Conservation (phyloP, 495 filamentous ascomycete species). For the Trypethelium eluteriae region DNA sequence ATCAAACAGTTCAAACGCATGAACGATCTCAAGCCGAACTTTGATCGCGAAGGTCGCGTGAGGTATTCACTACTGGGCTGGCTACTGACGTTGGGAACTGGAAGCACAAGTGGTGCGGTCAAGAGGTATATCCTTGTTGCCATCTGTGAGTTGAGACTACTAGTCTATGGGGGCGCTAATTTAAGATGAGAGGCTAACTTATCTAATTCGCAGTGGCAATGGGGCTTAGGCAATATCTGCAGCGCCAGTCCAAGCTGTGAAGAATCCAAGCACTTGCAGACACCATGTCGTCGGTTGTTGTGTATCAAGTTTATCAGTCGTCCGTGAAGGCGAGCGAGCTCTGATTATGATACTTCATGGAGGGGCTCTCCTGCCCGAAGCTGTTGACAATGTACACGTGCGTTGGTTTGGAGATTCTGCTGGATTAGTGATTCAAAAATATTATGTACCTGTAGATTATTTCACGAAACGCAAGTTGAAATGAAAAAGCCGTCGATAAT, state of each 20-base stretch:
- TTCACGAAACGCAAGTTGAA: no score
- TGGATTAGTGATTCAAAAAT: neutral
- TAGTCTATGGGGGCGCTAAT: neutral
- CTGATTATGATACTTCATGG: no score
- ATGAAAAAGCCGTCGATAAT: no score
- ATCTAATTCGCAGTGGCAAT: neutral
- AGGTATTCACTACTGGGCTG: conserved; percentile 21
- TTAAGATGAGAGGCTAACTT: neutral
- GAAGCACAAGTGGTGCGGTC: conserved; percentile 10
- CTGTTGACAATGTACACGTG: neutral
- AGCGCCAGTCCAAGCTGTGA: conserved; percentile 12
- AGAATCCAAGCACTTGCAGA: neutral
- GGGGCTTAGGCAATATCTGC: conserved; percentile 12
- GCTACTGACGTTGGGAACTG: conserved; percentile 15
- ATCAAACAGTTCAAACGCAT: conserved; percentile 50
- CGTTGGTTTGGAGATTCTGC: no score
- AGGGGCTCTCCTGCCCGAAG: neutral
- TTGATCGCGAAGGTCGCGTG: conserved; percentile 69
- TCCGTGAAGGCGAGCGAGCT: no score
- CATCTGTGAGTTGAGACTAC: neutral
- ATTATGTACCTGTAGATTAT: no score
- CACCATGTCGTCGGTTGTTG: neutral
- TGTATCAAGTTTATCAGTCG: no score
- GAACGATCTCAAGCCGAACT: conserved; percentile 59
- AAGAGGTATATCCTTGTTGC: conserved; percentile 13